Conservation (phyloP, 2,329 filamentous ascomycete genomes). For the Pseudogymnoascus sp. region DNA sequence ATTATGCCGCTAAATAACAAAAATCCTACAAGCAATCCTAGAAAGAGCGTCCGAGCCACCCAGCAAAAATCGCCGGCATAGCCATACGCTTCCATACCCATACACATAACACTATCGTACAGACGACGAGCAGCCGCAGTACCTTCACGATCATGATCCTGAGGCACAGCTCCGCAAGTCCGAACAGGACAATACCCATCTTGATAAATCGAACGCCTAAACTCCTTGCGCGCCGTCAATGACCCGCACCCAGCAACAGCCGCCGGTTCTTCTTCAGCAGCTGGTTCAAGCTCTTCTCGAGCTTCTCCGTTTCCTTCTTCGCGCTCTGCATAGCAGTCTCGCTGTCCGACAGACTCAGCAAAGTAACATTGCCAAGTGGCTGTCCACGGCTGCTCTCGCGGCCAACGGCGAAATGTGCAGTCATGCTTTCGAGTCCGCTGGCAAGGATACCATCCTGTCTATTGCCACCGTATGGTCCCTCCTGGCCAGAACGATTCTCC, state of each 20-base stretch:
- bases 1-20: constrained; percentile 4
- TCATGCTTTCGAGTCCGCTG: constrained; percentile 27
- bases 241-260: constrained; percentile 36
- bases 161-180: constrained; percentile 11
- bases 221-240: constrained; percentile 22
- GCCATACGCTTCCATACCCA: constrained; percentile 12
- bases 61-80: constrained; percentile 5
- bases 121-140: neutral
- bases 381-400: constrained; percentile 25
- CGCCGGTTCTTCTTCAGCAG: constrained; percentile 52
- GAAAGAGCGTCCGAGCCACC: neutral
- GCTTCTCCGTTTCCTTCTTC: constrained; percentile 50
- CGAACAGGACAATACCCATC: constrained; percentile 10
- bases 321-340: constrained; percentile 44
- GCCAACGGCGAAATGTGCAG: constrained; percentile 26
- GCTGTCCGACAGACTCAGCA: constrained; percentile 55
- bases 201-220: constrained; percentile 13
- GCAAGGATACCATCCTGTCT: constrained; percentile 25
- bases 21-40: constrained; percentile 1
- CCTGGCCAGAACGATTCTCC: constrained; percentile 14
- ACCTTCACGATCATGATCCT: constrained; percentile 11
- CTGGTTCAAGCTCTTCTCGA: constrained; percentile 53
- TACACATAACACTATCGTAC: constrained; percentile 12
- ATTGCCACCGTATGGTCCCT: constrained; percentile 17
- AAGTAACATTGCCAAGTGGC: constrained; percentile 29